phyloP scores from a whole-genome alignment of 2,329 filamentous ascomycete genomes.

The Akanthomyces uredinophilus region DNA sequence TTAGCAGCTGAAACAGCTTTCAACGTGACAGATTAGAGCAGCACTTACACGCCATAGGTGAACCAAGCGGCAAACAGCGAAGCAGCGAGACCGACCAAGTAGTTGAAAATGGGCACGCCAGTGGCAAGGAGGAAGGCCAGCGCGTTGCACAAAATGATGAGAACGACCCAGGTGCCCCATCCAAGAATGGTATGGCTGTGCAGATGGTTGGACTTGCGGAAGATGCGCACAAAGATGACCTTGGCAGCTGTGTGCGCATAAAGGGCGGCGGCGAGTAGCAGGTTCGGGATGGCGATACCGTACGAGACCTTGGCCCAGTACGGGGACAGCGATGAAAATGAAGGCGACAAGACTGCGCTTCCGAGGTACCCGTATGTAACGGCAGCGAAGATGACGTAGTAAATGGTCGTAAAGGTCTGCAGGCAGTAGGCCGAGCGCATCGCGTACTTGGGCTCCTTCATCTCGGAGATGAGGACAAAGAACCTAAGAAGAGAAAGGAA shows the following conservation, averaged over 20 bases:
- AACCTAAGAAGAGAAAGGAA: constrained; percentile 26
- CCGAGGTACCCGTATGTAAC: constrained; percentile 49
- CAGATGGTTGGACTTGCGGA: constrained; percentile 40
- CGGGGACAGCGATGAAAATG: constrained; percentile 40
- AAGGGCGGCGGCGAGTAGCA: constrained; percentile 44
- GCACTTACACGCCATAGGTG: constrained; percentile 40
- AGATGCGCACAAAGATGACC: constrained; percentile 45
- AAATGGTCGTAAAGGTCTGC: constrained; percentile 43
- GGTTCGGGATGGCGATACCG: constrained; percentile 45
- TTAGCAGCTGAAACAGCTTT: background rate
- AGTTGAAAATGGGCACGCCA: constrained; percentile 50
- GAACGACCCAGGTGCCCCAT: constrained; percentile 41
- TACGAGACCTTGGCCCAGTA: constrained; percentile 46
- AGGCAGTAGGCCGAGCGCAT: constrained; percentile 48
- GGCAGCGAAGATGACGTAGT: constrained; percentile 46
- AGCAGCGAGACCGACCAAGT: constrained; percentile 46
- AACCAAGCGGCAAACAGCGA: constrained; percentile 50
- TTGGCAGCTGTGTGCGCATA: constrained; percentile 49
- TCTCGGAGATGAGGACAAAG: constrained; percentile 49
- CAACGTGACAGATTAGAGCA: no score
- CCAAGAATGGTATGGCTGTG: constrained; percentile 42
- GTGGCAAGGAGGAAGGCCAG: constrained; percentile 39
- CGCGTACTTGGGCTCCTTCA: constrained; percentile 44
- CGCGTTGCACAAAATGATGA: constrained; percentile 42
- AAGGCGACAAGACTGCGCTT: constrained; percentile 38